Percentiles rank a stretch among this genome's conserved stretches.
phyloP scores from a whole-genome alignment of 768 basidiomycete genomes.

The Tricholoma matsutake region DNA sequence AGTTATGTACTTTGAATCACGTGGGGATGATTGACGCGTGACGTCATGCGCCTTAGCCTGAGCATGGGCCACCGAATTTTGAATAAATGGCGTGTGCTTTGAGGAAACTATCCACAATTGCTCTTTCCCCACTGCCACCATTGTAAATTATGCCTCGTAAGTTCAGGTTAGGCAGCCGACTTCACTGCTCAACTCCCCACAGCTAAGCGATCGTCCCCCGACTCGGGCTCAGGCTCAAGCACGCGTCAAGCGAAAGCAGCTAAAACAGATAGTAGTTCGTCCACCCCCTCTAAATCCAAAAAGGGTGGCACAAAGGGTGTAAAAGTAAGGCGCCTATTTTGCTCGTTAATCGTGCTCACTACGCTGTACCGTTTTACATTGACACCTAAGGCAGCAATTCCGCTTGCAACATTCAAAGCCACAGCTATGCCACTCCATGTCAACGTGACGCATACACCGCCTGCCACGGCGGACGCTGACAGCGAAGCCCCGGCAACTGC shows the following conservation, averaged over 20 bases:
- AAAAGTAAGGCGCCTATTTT: constrained; percentile 38
- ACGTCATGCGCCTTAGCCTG: constrained; percentile 16
- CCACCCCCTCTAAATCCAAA: constrained; percentile 27
- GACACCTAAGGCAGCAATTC: constrained; percentile 38
- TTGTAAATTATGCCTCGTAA: constrained; percentile 11
- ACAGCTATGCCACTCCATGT: constrained; percentile 68
- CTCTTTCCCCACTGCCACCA: constrained; percentile 1
- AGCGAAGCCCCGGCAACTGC: constrained; percentile 32
- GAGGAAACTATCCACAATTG: not conserved
- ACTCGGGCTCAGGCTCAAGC: constrained; percentile 26
- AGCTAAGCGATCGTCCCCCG: constrained; percentile 46
- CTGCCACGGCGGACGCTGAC: constrained; percentile 35
- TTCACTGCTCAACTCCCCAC: constrained; percentile 14
- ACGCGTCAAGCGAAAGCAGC: constrained; percentile 50
- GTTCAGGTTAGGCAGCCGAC: not conserved
- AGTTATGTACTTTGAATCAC: constrained; percentile 1
- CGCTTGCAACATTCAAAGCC: constrained; percentile 54
- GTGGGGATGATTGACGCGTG: constrained; percentile 16
- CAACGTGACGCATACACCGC: constrained; percentile 57
- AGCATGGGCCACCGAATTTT: not conserved
- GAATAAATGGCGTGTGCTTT: not conserved
- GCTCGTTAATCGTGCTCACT: constrained; percentile 5
- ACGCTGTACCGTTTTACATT: not conserved
- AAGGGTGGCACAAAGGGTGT: constrained; percentile 39
- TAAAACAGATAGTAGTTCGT: constrained; percentile 38